phyloP scores from a whole-genome alignment of 169 alveolate genomes.

The Eimeria tenella region DNA sequence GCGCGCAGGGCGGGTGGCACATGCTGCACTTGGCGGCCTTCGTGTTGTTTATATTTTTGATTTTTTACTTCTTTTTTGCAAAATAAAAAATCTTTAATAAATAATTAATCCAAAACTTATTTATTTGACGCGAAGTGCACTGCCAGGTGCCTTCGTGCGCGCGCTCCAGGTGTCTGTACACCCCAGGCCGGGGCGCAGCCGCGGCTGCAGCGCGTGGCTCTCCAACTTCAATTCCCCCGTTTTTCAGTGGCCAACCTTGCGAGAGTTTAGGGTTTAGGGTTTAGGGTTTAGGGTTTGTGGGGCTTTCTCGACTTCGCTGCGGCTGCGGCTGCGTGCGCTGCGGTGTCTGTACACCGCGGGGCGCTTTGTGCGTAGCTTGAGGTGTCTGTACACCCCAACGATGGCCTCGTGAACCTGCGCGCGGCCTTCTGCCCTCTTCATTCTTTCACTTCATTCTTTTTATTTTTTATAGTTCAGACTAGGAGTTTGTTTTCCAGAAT shows the following conservation, averaged over 20 bases:
- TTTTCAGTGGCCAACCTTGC: not conserved
- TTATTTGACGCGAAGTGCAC: too few species aligned
- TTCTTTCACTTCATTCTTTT: too few species aligned
- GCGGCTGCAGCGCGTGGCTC: not conserved
- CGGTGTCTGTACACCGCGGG: not conserved
- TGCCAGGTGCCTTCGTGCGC: too few species aligned
- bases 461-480: too few species aligned
- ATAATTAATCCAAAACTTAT: not conserved
- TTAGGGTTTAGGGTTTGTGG: not conserved
- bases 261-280: not conserved
- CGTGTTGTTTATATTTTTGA: constrained; percentile 60
- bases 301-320: not conserved
- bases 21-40: constrained; percentile 72
- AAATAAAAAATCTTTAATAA: not conserved
- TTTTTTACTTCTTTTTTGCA: constrained; percentile 71
- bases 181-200: not conserved
- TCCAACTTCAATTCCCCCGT: not conserved
- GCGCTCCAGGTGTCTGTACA: constrained; percentile 1
- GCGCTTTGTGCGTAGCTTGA: not conserved
- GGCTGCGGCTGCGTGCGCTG: not conserved
- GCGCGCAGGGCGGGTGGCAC: constrained; percentile 77
- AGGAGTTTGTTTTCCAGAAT: too few species aligned
- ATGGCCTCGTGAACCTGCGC: not conserved
- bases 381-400: not conserved
- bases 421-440: not conserved